Conservation (phyloP, 139 green algal species). For the Tetraselmis chui region DNA sequence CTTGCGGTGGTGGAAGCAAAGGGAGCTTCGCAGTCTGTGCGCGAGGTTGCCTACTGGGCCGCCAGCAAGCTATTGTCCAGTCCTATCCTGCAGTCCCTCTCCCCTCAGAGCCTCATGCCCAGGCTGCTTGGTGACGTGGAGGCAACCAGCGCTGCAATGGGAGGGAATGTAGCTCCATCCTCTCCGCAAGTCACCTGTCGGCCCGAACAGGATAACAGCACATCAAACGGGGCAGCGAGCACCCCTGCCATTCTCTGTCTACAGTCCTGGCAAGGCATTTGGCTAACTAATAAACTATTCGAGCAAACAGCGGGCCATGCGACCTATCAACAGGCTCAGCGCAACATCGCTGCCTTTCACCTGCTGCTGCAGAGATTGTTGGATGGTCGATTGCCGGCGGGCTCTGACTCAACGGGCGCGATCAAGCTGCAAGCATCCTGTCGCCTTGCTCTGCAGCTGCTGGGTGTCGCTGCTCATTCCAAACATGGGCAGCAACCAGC, state of each 20-base stretch:
- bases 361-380: background rate
- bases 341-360: background rate
- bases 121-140: too few relatives aligned
- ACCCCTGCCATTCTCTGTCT: background rate
- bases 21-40: background rate
- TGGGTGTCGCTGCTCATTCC: too few relatives aligned
- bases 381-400: too few relatives aligned
- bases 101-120: background rate
- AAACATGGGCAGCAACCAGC: too few relatives aligned
- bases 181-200: too few relatives aligned
- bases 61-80: background rate
- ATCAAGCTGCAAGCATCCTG: background rate
- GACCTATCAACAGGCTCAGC: background rate
- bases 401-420: background rate
- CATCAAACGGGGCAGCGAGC: background rate
- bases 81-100: background rate
- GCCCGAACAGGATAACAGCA: too few relatives aligned
- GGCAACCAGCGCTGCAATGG: too few relatives aligned
- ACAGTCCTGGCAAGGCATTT: background rate
- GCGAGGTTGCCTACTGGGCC: background rate
- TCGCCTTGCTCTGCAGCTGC: background rate
- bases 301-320: background rate
- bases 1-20: background rate
- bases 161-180: too few relatives aligned
- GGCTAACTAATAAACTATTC: background rate